Evolutionary conservation across 1,139 yeast genomes (phyloP).

Genomic region (Lodderomyces oxycetoniae): DNA sequence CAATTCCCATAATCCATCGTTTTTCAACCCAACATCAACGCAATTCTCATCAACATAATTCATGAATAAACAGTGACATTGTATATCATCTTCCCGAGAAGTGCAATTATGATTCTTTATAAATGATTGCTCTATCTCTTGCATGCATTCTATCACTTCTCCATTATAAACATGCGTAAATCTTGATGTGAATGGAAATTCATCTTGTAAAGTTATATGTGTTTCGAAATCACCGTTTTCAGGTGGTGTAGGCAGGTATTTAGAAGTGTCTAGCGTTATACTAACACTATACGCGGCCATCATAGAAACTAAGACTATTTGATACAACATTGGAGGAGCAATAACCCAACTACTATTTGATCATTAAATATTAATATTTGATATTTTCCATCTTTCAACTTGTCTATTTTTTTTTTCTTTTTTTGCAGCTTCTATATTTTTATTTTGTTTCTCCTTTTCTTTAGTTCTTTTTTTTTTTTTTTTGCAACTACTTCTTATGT

Average conservation of each 20-base stretch:
- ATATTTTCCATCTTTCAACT: not conserved
- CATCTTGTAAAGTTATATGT: too few species aligned
- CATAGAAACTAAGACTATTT: too few species aligned
- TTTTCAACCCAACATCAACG: conserved; percentile 4
- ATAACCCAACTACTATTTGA: too few species aligned
- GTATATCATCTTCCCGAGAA: not conserved
- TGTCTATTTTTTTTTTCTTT: conserved; percentile 2
- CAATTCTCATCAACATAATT: conserved; percentile 7
- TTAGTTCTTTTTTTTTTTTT: not conserved
- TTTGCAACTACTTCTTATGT: conserved; percentile 8
- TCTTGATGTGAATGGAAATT: conserved; percentile 7
- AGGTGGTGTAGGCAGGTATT: conserved; percentile 4
- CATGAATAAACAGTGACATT: conserved; percentile 9
- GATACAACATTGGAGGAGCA: too few species aligned
- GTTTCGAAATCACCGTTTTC: too few species aligned
- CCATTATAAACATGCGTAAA: conserved; percentile 6
- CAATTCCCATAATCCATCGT: conserved; percentile 9
- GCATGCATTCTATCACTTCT: conserved; percentile 10
- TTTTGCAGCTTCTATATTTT: conserved; percentile 8
- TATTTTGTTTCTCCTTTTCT: not conserved
- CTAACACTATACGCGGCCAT: too few species aligned
- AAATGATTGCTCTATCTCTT: conserved; percentile 5
- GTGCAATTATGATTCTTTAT: conserved; percentile 6
- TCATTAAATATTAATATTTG: too few species aligned
- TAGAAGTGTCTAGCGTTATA: conserved; percentile 5